Evolutionary conservation across 2,329 filamentous ascomycete species (phyloP), one percentile per base, ranked within the genome.

Genomic region (Helotiales sp.): DNA sequence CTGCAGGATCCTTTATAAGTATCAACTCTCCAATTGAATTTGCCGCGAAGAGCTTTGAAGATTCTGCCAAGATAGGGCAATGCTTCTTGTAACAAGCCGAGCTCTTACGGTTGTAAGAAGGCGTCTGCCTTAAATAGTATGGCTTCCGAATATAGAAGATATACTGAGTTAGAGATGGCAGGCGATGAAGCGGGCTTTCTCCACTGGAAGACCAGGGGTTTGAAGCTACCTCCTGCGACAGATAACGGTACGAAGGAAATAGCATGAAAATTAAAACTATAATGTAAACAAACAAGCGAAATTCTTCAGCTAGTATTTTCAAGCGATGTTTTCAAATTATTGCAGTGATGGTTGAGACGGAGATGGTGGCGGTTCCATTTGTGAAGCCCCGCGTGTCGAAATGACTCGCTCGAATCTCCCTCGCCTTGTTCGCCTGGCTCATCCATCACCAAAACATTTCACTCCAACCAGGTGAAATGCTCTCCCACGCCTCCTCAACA

Each of bases 1-100:
- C 52, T 57, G 52, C 52, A 57, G 32, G 30, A 30, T 54, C n/a
- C 30, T 57, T 34, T 55, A 57, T 57, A 30, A 57, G n/a, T 10
- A n/a, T n/a, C n/a, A n/a, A n/a, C n/a, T 17, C 52, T 43, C 52
- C 32, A 57, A 37, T 55, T 37, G n/a, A 34, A 20, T 22, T 57
- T 34, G 20, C 30, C 20, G 52, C 52, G 52, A 32, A 32, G 32
- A 57, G 50, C n/a, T 40, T 34, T 34, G 32, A n/a, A 24, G 52
- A 57, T 20, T 37, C 15, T 13, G 17, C 24, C 10, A 37, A 24
- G n/a, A 34, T 34, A 22, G 20, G 11, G 52, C 24, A 57, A 34
- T 24, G 20, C 28, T 57, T 57, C 52, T 10, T 34, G 52, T 57
- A 37, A 24, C 8, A 37, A 10, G 22, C 20, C 17, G 32, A 37